A percentile compares a stretch with the other conserved stretches of the same genome.
Evolutionary conservation across 352 stramenopile genomes (phyloP).

Genomic region (Pythium dissotocum): DNA sequence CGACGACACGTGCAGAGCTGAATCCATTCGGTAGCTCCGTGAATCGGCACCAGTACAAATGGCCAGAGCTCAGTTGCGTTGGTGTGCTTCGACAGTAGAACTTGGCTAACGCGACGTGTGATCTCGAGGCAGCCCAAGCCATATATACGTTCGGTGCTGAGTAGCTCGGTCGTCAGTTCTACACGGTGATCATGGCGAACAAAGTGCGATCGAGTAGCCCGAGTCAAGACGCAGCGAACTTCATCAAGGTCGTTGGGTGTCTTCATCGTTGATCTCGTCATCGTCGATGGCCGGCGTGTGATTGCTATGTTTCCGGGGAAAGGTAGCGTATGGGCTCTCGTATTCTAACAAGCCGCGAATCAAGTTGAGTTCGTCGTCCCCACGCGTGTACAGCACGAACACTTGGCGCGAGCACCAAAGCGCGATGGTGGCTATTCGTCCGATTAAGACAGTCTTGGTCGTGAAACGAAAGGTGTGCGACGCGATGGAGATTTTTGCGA

Average conservation of each 20-base stretch:
- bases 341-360: constrained; percentile 16
- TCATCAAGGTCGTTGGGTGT: too few species aligned
- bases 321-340: constrained; percentile 2
- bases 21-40: background rate
- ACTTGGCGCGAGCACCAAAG: constrained; percentile 15
- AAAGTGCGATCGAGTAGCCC: too few species aligned
- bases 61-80: too few species aligned
- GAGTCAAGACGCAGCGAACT: too few species aligned
- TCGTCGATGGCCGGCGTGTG: background rate
- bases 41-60: too few species aligned
- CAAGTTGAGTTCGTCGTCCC: constrained; percentile 21
- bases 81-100: too few species aligned
- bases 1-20: background rate
- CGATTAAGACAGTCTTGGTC: constrained; percentile 6
- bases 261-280: too few species aligned
- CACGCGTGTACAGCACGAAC: constrained; percentile 5
- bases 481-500: background rate
- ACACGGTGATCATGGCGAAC: too few species aligned
- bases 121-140: too few species aligned
- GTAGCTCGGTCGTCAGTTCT: too few species aligned
- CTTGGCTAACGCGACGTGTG: too few species aligned
- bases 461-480: background rate
- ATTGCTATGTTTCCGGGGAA: background rate
- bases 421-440: constrained; percentile 6
- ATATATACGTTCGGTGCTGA: too few species aligned